Conservation (phyloP, 176 grass and related monocot species). For the Guadua angustifolia region DNA sequence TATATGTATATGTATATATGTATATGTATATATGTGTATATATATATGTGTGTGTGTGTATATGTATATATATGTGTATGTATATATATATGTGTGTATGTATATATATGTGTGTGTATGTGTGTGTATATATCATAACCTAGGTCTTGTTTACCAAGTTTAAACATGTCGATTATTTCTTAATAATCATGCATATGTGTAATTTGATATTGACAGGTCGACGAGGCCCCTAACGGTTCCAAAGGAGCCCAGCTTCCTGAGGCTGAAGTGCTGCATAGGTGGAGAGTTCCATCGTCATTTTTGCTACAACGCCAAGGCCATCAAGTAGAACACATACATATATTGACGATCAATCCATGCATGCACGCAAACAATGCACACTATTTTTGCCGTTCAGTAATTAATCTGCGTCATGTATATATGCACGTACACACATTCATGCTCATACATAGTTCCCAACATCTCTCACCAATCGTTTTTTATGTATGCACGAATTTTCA, state of each 20-base stretch:
- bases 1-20: too few species aligned
- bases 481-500: slow-evolving; percentile 18
- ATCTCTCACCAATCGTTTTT: slow-evolving; percentile 31
- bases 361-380: background rate
- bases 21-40: too few species aligned
- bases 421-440: background rate
- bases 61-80: too few species aligned
- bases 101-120: too few species aligned
- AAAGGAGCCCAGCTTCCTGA: slow-evolving; percentile 85
- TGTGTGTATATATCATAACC: background rate
- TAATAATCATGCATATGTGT: background rate
- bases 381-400: slow-evolving; percentile 40
- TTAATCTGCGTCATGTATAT: background rate
- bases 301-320: slow-evolving; percentile 63
- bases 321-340: slow-evolving; percentile 38
- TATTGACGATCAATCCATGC: background rate
- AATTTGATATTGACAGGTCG: slow-evolving; percentile 56
- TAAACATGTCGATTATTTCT: background rate
- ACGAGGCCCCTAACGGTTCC: slow-evolving; percentile 74
- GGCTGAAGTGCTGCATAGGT: slow-evolving; percentile 76
- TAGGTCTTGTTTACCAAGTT: background rate
- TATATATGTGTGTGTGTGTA: too few species aligned
- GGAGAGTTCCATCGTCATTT: slow-evolving; percentile 88
- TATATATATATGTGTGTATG: too few species aligned
- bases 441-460: too few species aligned